Conservation (phyloP, 2,329 filamentous ascomycete genomes). For the Trichoderma sp. region DNA sequence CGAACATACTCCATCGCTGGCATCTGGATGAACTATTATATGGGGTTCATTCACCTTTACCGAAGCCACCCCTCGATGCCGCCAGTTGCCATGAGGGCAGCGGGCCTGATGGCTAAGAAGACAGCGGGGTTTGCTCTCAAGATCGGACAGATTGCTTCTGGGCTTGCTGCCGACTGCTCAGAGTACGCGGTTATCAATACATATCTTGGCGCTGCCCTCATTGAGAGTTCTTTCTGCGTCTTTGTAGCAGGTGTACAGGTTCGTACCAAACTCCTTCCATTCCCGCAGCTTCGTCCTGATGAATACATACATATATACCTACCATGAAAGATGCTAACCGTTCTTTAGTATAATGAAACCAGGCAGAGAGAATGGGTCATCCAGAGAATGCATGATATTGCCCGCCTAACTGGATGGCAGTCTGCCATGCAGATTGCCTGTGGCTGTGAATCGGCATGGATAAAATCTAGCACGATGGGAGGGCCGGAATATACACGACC, state of each 20-base stretch:
- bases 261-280: constrained; percentile 20
- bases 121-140: constrained; percentile 70
- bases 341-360: constrained; percentile 63
- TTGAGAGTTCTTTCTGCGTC: constrained; percentile 76
- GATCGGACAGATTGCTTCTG: constrained; percentile 78
- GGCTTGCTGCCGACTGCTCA: constrained; percentile 58
- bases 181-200: constrained; percentile 65
- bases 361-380: constrained; percentile 77
- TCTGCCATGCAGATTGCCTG: constrained; percentile 76
- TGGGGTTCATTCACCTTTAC: constrained; percentile 78
- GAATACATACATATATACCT: not conserved
- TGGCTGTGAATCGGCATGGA: constrained; percentile 84
- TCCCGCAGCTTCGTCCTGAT: not conserved
- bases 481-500: constrained; percentile 70
- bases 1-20: constrained; percentile 83
- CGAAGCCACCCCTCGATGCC: constrained; percentile 87
- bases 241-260: constrained; percentile 84
- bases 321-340: constrained; percentile 21
- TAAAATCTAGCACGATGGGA: constrained; percentile 66
- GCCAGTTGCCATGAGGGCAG: constrained; percentile 83
- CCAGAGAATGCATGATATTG: constrained; percentile 69
- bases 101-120: constrained; percentile 69
- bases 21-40: constrained; percentile 84
- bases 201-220: constrained; percentile 73
- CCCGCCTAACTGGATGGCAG: constrained; percentile 82